Conservation (phyloP, 768 basidiomycete genomes). For the Boletus sensibilis region DNA sequence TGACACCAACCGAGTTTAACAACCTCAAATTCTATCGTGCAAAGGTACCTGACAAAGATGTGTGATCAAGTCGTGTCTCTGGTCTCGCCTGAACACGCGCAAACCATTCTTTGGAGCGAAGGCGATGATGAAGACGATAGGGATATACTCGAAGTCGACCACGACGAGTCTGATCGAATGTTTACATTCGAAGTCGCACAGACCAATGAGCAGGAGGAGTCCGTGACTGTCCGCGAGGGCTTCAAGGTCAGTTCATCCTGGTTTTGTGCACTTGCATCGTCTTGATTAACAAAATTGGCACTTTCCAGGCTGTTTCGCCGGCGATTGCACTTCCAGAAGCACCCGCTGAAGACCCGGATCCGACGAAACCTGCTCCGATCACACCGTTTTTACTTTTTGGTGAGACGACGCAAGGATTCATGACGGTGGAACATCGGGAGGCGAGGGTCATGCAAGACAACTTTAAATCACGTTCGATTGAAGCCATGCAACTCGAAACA, state of each 20-base stretch:
- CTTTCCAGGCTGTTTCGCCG: conserved; percentile 10
- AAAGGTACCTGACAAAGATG: conserved; percentile 59
- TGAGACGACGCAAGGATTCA: conserved; percentile 42
- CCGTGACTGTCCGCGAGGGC: conserved; percentile 41
- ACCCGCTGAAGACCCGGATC: conserved; percentile 2
- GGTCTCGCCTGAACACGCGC: conserved; percentile 47
- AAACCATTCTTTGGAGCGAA: conserved; percentile 45
- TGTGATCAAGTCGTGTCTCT: conserved; percentile 54
- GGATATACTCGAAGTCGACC: conserved; percentile 31
- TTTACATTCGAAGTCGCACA: conserved; percentile 55
- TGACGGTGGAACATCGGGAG: conserved; percentile 32
- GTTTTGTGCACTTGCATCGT: not conserved
- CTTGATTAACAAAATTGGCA: not conserved
- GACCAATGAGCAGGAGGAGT: conserved; percentile 55
- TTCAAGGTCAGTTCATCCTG: conserved; percentile 40
- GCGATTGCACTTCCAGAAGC: conserved; percentile 11
- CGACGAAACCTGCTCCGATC: conserved; percentile 5
- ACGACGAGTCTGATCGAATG: conserved; percentile 46
- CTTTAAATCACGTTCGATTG: not conserved
- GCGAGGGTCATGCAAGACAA: not conserved
- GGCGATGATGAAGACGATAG: conserved; percentile 32
- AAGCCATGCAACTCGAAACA: conserved; percentile 11
- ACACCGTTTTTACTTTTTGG: conserved; percentile 37
- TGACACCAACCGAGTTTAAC: not conserved
- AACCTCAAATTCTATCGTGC: not conserved